phyloP scores from a whole-genome alignment of 2,329 filamentous ascomycete species.

The Arthrobotrys musiformis region DNA sequence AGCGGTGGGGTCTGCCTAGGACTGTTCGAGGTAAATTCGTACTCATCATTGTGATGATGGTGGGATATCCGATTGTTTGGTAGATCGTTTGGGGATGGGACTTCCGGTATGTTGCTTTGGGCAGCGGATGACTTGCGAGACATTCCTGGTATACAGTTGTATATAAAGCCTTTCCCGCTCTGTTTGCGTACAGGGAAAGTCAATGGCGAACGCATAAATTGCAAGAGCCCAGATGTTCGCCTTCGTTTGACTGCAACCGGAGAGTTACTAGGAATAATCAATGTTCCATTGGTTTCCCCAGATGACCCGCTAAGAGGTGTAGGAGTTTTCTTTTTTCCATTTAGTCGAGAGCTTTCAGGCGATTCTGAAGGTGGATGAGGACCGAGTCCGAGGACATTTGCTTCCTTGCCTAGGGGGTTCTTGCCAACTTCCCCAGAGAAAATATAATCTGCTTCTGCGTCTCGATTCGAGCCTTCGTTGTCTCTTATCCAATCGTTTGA shows the following conservation, averaged over 20 bases:
- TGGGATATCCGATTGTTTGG: conserved; percentile 27
- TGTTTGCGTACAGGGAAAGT: conserved; percentile 27
- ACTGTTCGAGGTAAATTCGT: neutral
- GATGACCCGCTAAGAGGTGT: neutral
- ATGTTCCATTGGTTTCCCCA: neutral
- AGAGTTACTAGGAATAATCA: neutral
- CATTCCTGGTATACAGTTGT: conserved; percentile 35
- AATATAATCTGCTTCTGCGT: neutral
- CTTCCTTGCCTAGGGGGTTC: conserved; percentile 24
- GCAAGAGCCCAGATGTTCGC: conserved; percentile 15
- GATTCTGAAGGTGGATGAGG: conserved; percentile 11
- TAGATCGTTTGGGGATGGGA: neutral
- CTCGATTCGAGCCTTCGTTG: neutral
- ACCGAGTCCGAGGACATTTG: neutral
- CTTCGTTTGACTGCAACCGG: conserved; percentile 17
- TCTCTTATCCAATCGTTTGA: neutral
- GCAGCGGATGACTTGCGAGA: conserved; percentile 10
- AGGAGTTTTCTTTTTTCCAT: neutral
- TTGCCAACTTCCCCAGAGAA: neutral
- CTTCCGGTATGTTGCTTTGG: neutral
- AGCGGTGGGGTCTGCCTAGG: neutral
- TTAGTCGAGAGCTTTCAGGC: neutral
- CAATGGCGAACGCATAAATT: conserved; percentile 37
- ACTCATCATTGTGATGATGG: neutral
- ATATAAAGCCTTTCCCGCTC: conserved; percentile 11